A percentile compares a stretch with the other conserved stretches of the same genome.
Conservation (phyloP, 2,329 filamentous ascomycete genomes). For the Chaetothyriales sp. region DNA sequence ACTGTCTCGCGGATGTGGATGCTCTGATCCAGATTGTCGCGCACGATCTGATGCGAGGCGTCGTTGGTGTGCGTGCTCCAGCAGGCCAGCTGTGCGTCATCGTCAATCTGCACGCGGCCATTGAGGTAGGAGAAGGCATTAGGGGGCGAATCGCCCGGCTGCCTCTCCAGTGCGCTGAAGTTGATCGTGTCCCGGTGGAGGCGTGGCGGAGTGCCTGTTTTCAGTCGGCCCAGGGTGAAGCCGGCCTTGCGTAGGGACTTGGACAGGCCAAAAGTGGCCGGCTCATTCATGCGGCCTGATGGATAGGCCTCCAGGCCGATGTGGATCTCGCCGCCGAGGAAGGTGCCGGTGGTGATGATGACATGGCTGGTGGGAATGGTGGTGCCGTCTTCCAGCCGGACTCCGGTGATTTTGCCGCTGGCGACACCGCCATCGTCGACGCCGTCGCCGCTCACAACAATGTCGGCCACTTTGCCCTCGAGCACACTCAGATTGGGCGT, state of each 20-base stretch:
- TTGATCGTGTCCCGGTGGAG: slow-evolving; percentile 72
- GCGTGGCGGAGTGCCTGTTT: slow-evolving; percentile 89
- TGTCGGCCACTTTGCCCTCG: slow-evolving; percentile 81
- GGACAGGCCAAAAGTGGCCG: slow-evolving; percentile 81
- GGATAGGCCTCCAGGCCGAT: slow-evolving; percentile 76
- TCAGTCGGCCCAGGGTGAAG: slow-evolving; percentile 76
- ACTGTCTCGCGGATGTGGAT: slow-evolving; percentile 94
- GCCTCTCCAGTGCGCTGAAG: slow-evolving; percentile 55
- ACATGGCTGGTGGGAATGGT: slow-evolving; percentile 67
- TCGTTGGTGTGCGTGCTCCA: slow-evolving; percentile 79
- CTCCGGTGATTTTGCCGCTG: slow-evolving; percentile 65
- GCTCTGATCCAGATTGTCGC: slow-evolving; percentile 83
- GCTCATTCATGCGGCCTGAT: slow-evolving; percentile 84
- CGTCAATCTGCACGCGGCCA: slow-evolving; percentile 53
- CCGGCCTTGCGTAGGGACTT: slow-evolving; percentile 79
- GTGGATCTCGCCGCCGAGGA: slow-evolving; percentile 90
- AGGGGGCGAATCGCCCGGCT: slow-evolving; percentile 73
- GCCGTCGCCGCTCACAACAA: slow-evolving; percentile 54
- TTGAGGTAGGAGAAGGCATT: slow-evolving; percentile 87
- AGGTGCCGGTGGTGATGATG: slow-evolving; percentile 92
- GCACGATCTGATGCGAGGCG: slow-evolving; percentile 66
- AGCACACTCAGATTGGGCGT: slow-evolving; percentile 72
- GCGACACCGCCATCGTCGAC: slow-evolving; percentile 33
- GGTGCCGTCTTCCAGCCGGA: slow-evolving; percentile 76
- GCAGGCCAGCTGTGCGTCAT: slow-evolving; percentile 67